phyloP scores from a whole-genome alignment of 805 yeast species.

The Metschnikowia koreensis region DNA sequence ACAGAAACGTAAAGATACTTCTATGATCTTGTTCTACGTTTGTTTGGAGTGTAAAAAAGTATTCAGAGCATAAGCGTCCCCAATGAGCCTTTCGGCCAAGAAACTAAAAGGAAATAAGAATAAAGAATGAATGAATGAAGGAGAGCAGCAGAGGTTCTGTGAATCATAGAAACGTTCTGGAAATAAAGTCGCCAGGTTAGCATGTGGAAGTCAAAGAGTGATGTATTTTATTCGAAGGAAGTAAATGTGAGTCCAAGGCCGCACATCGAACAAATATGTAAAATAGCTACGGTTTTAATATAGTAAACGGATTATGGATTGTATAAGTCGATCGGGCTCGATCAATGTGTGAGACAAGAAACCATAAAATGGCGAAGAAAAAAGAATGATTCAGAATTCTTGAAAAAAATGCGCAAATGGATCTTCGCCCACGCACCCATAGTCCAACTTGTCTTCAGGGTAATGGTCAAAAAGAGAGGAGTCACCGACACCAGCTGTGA shows the following conservation, averaged over 20 bases:
- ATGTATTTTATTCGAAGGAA: neutral
- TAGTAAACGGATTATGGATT: constrained; percentile 2
- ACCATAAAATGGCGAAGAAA: neutral
- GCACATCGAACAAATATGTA: constrained; percentile 2
- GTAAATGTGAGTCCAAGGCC: neutral
- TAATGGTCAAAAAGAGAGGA: constrained; percentile 44
- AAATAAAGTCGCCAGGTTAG: neutral
- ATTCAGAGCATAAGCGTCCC: constrained; percentile 36
- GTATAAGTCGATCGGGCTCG: neutral
- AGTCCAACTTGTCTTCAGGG: constrained; percentile 44
- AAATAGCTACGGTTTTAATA: constrained; percentile 3
- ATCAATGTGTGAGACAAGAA: neutral
- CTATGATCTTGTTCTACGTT: constrained; percentile 92
- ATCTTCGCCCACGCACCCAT: constrained; percentile 40
- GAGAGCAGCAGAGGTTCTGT: neutral
- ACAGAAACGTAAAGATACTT: constrained; percentile 90
- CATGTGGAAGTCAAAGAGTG: neutral
- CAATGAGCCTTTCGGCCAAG: neutral
- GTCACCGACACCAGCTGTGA: constrained; percentile 64
- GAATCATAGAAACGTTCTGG: neutral
- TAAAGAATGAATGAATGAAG: neutral
- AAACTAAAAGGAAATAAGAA: neutral
- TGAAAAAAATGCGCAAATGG: constrained; percentile 34
- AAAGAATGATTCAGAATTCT: constrained; percentile 26
- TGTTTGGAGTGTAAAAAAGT: constrained; percentile 84